Evolutionary conservation across 2,329 filamentous ascomycete species (phyloP).

Genomic region (Talaromyces pinophilus): DNA sequence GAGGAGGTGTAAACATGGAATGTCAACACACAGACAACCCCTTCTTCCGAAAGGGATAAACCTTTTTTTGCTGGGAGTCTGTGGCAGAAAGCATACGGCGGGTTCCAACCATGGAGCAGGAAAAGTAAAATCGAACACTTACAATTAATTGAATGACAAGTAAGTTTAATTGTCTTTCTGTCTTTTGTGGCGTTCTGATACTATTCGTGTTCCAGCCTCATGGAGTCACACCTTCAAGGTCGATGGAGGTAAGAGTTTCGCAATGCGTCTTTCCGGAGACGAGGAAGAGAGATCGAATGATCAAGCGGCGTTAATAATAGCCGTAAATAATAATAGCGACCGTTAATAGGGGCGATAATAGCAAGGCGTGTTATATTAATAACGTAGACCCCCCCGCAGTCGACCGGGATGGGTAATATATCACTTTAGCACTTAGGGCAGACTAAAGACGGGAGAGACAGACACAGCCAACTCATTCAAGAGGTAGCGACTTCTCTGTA

Average conservation of each 20-base stretch:
- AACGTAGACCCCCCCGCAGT: slow-evolving; percentile 1
- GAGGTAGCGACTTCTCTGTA: slow-evolving; percentile 15
- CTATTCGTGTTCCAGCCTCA: slow-evolving; percentile 18
- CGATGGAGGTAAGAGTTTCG: slow-evolving; percentile 18
- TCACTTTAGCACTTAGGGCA: slow-evolving; percentile 6
- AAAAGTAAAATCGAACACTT: not conserved
- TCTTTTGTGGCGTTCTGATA: slow-evolving; percentile 14
- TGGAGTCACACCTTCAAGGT: slow-evolving; percentile 18
- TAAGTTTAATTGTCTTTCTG: not conserved
- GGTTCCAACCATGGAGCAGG: not conserved
- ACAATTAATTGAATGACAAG: not conserved
- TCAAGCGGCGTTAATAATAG: not conserved
- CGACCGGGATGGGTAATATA: slow-evolving; percentile 2
- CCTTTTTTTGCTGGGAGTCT: slow-evolving; percentile 14
- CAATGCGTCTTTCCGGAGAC: slow-evolving; percentile 21
- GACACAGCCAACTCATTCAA: slow-evolving; percentile 16
- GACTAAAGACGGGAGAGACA: slow-evolving; percentile 17
- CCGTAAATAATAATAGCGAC: not conserved
- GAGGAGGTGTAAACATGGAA: slow-evolving; percentile 24
- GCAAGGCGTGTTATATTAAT: slow-evolving; percentile 13
- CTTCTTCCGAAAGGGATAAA: slow-evolving; percentile 21
- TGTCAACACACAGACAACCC: slow-evolving; percentile 24
- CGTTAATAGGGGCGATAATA: slow-evolving; percentile 14
- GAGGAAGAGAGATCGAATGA: not conserved
- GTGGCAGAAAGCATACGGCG: slow-evolving; percentile 3